Evolutionary conservation across 306 rosid species (phyloP).

Genomic region (Pterocarpus santalinus): DNA sequence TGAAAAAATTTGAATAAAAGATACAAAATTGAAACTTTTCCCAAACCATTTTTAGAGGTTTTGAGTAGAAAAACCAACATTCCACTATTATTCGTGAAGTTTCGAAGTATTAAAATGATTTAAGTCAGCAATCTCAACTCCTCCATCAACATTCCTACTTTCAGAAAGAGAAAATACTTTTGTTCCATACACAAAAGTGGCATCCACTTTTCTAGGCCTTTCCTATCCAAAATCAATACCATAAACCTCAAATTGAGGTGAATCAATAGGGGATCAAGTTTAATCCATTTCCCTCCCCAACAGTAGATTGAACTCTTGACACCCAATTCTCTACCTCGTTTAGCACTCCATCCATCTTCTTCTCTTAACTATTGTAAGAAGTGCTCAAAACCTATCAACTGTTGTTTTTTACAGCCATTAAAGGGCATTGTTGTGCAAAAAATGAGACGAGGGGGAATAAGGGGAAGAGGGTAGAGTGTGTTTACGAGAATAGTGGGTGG

Average conservation of each 20-base stretch:
- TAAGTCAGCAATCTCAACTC: conserved; percentile 53
- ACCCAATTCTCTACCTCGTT: conserved; percentile 31
- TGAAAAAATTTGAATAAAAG: no score
- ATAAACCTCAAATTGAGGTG: conserved; percentile 63
- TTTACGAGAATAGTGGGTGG: no score
- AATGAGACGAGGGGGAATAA: no score
- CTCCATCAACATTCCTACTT: conserved; percentile 37
- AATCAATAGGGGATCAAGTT: conserved; percentile 47
- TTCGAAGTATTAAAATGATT: conserved; percentile 1
- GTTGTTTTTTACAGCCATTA: no score
- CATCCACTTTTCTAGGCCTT: conserved; percentile 57
- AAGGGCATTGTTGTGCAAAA: no score
- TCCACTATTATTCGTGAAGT: neutral
- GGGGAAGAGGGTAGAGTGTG: no score
- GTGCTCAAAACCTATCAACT: no score
- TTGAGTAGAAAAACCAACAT: no score
- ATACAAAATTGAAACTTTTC: no score
- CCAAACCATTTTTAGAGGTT: no score
- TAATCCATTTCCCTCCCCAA: neutral
- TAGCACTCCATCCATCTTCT: neutral
- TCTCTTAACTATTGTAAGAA: no score
- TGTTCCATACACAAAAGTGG: conserved; percentile 41
- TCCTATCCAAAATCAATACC: conserved; percentile 66
- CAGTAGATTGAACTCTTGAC: neutral
- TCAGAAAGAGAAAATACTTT: conserved; percentile 53